Base-by-base conservation (phyloP, 257 asterid genomes). In the Coffea canephora region DNA sequence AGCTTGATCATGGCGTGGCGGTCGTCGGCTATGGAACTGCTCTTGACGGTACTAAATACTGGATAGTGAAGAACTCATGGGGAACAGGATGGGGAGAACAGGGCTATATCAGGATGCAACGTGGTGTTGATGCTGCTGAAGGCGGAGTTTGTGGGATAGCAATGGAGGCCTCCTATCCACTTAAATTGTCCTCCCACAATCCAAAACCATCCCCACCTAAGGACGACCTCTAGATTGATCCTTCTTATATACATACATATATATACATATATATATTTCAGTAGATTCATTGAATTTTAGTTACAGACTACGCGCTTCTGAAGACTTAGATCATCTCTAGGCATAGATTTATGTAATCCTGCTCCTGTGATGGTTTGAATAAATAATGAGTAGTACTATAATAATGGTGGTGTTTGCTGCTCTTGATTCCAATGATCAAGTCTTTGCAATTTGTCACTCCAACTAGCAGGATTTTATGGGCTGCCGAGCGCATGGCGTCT, bases 1-100 rank as follows among this genome's bases (percentile, higher is more conserved):
- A 91, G 86, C 96, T 92, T 48, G 90, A 92, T 85, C 97, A 92
- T 34, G 96, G 96, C 3, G 96, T 92, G 46, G 97, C 91, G 1
- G 87, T 79, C 19, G 95, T 91, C 14, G 96, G 97, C 21, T 90
- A 90, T 57, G 97, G 97, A 70, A n/a, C 87, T 15, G 69, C 94
- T 10, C 64, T 80, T 0, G 96, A 92, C 64, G 97, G 93, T 14
- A 92, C 94, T 0, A 90, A 88, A 19, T 92, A 92, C 54, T 90
- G 97, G 96, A 90, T 76, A 19, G 94, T 92, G 83, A 91, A 92
- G 91, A 92, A 91, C 43, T 89, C 97, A 15, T 91, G 96, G 94
- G 94, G 94, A 9, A 3, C 85, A 0, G 89, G 39, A 16, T 92
- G 97, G 97, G 97, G 97, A 65, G 97, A 92, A 74, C 73, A 85